Conservation (phyloP, 495 filamentous ascomycete genomes). For the Cercophora samala region DNA sequence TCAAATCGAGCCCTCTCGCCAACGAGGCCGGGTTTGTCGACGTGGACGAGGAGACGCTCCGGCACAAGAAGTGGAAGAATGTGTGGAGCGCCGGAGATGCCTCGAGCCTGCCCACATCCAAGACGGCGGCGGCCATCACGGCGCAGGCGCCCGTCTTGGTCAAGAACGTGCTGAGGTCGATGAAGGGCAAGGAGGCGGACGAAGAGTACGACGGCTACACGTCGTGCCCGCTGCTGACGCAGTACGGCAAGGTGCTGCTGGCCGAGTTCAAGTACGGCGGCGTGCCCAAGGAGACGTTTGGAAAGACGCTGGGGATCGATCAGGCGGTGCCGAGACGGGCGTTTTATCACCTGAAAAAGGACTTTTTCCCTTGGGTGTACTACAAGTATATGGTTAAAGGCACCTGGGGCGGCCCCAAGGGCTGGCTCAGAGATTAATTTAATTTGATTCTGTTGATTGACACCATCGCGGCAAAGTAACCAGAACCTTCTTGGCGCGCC, state of each 20-base stretch:
- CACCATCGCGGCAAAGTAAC: not conserved
- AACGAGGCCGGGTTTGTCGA: constrained; percentile 63
- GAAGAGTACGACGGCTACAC: constrained; percentile 64
- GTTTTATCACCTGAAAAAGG: constrained; percentile 68
- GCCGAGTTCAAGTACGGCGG: constrained; percentile 74
- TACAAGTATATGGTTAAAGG: constrained; percentile 57
- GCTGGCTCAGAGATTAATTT: constrained; percentile 32
- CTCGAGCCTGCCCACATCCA: constrained; percentile 62
- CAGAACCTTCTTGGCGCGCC: constrained; percentile 17
- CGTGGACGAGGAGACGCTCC: constrained; percentile 57
- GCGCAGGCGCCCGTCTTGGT: constrained; percentile 60
- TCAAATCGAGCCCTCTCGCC: constrained; percentile 56
- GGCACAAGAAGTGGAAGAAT: constrained; percentile 60
- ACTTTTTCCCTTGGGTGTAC: constrained; percentile 70
- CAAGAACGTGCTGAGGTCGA: constrained; percentile 48
- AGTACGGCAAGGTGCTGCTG: constrained; percentile 64
- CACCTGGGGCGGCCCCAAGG: constrained; percentile 60
- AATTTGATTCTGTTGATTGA: not conserved
- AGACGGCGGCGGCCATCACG: constrained; percentile 66
- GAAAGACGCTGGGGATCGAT: constrained; percentile 52
- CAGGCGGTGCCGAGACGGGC: constrained; percentile 53
- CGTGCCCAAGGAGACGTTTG: constrained; percentile 67
- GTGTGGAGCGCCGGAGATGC: constrained; percentile 70
- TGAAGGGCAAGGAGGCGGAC: constrained; percentile 54
- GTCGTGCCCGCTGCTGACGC: constrained; percentile 63